Evolutionary conservation across 2,329 filamentous ascomycete genomes (phyloP).

Genomic region (Gyromitra esculenta): DNA sequence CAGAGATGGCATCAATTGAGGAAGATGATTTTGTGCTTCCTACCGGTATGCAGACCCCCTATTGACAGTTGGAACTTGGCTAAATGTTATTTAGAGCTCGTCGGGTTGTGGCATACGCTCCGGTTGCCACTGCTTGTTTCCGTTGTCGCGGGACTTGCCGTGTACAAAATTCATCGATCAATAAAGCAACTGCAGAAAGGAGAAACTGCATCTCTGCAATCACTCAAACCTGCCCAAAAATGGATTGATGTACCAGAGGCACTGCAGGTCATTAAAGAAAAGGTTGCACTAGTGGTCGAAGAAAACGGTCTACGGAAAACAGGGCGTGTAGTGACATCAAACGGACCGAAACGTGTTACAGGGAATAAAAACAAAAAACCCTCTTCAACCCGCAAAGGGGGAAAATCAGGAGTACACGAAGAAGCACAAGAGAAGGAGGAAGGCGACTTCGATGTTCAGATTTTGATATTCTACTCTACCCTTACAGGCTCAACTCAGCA

Average conservation of each 20-base stretch:
- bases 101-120: conserved; percentile 64
- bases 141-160: conserved; percentile 60
- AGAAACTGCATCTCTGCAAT: conserved; percentile 46
- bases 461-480: conserved; percentile 88
- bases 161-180: conserved; percentile 51
- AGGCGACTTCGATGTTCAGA: conserved; percentile 66
- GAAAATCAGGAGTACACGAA: conserved; percentile 1
- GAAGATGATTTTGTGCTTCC: conserved; percentile 1
- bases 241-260: conserved; percentile 38
- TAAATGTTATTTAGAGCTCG: conserved; percentile 58
- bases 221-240: conserved; percentile 54
- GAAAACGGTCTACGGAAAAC: neutral
- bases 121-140: conserved; percentile 63
- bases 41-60: conserved; percentile 7
- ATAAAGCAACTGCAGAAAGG: conserved; percentile 47
- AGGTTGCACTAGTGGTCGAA: neutral
- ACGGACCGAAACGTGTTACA: conserved; percentile 60
- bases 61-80: neutral
- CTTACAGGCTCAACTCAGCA: conserved; percentile 77
- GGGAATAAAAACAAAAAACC: conserved; percentile 53
- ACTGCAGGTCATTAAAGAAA: neutral
- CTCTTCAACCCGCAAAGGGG: conserved; percentile 56
- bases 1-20: conserved; percentile 23
- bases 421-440: conserved; percentile 33
- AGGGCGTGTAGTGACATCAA: conserved; percentile 8